phyloP scores from a whole-genome alignment of 805 yeast genomes.

The Cephaloascus fragrans region DNA sequence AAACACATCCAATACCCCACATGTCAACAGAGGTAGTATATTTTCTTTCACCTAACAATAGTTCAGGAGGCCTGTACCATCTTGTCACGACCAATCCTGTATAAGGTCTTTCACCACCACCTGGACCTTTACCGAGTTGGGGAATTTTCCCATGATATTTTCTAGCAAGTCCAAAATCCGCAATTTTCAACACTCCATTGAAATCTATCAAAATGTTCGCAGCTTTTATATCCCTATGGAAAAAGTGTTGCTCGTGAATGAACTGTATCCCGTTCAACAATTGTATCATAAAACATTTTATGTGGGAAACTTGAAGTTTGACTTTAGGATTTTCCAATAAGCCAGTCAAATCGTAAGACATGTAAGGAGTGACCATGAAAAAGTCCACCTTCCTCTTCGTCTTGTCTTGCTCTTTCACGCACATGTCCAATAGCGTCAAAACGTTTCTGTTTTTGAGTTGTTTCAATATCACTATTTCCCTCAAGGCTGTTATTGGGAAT shows the following conservation, averaged over 20 bases:
- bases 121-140: slow-evolving; percentile 31
- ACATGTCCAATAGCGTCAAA: slow-evolving; percentile 68
- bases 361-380: slow-evolving; percentile 86
- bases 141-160: slow-evolving; percentile 57
- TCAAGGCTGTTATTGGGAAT: slow-evolving; percentile 88
- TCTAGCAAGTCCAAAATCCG: slow-evolving; percentile 94
- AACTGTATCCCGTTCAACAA: slow-evolving; percentile 72
- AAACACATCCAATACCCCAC: slow-evolving; percentile 97
- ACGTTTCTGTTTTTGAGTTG: slow-evolving; percentile 60
- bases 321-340: slow-evolving; percentile 72
- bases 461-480: slow-evolving; percentile 83
- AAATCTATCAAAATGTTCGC: slow-evolving; percentile 84
- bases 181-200: slow-evolving; percentile 74
- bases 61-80: slow-evolving; percentile 97
- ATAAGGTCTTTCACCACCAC: slow-evolving; percentile 44
- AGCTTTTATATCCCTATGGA: slow-evolving; percentile 91
- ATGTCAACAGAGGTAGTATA: slow-evolving; percentile 94
- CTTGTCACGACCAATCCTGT: slow-evolving; percentile 80
- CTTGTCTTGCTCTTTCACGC: background rate
- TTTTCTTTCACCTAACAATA: slow-evolving; percentile 72
- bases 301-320: slow-evolving; percentile 49
- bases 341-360: slow-evolving; percentile 89
- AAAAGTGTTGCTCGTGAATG: slow-evolving; percentile 50
- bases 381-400: slow-evolving; percentile 20
- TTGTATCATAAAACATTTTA: slow-evolving; percentile 77